A percentile compares a stretch with the other conserved stretches of the same genome.
Conservation (phyloP, 768 basidiomycete genomes). For the Lyophyllum semitale region DNA sequence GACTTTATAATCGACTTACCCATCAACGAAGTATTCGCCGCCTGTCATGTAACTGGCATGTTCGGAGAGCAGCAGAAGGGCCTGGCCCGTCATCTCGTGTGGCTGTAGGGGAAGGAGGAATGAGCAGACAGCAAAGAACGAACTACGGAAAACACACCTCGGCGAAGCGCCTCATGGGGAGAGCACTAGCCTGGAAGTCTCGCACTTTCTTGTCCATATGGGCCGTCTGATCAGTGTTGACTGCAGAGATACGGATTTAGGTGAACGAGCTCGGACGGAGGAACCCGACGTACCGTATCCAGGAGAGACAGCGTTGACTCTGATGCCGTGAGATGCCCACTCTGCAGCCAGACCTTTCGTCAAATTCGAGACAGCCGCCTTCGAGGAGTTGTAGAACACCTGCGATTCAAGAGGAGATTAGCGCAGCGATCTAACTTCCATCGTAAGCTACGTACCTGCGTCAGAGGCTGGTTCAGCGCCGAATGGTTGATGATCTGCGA, state of each 20-base stretch:
- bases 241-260: slow-evolving; percentile 26
- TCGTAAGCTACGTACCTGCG: slow-evolving; percentile 37
- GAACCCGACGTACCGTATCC: slow-evolving; percentile 49
- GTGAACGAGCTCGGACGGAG: background rate
- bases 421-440: background rate
- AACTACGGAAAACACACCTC: slow-evolving; percentile 34
- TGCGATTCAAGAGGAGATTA: background rate
- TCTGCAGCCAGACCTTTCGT: slow-evolving; percentile 62
- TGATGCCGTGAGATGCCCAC: slow-evolving; percentile 55
- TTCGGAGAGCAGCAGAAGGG: slow-evolving; percentile 53
- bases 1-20: slow-evolving; percentile 35
- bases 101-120: slow-evolving; percentile 34
- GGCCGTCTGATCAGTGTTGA: slow-evolving; percentile 59
- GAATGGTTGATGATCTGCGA: slow-evolving; percentile 64
- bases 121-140: background rate
- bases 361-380: slow-evolving; percentile 62
- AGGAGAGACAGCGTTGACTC: slow-evolving; percentile 64
- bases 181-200: slow-evolving; percentile 47
- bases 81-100: slow-evolving; percentile 57
- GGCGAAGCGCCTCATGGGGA: slow-evolving; percentile 61
- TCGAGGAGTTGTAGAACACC: slow-evolving; percentile 67
- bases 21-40: slow-evolving; percentile 56
- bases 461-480: slow-evolving; percentile 44
- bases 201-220: slow-evolving; percentile 51
- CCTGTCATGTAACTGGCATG: slow-evolving; percentile 60